Percentiles rank a stretch among this genome's conserved stretches.
phyloP scores from a whole-genome alignment of 2,329 filamentous ascomycete species.

The Coniochaeta prunicola region DNA sequence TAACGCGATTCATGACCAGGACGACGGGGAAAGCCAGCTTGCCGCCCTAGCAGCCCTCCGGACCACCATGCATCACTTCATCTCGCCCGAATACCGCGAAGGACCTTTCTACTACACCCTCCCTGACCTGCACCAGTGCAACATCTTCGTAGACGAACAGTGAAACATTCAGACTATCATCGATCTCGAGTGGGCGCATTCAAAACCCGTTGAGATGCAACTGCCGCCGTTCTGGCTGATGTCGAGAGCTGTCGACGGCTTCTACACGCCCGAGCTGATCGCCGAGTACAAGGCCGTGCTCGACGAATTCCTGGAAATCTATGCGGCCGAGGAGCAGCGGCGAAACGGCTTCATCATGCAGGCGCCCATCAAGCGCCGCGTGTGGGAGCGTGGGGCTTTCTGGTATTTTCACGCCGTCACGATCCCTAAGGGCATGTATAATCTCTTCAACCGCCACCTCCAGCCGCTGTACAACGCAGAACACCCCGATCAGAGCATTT shows the following conservation, averaged over 20 bases:
- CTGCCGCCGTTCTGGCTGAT: conserved; percentile 23
- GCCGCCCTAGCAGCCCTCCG: conserved; percentile 20
- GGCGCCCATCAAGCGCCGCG: conserved; percentile 1
- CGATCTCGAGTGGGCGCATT: conserved; percentile 25
- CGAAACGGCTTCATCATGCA: conserved; percentile 2
- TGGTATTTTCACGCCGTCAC: conserved; percentile 13
- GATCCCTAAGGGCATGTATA: conserved; percentile 13
- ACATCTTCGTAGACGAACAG: conserved; percentile 27
- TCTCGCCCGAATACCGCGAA: conserved; percentile 13
- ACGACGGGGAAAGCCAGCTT: conserved; percentile 22
- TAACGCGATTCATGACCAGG: conserved; percentile 19
- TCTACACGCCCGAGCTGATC: neutral
- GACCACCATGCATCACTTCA: conserved; percentile 14
- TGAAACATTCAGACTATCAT: conserved; percentile 24
- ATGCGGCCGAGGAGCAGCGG: conserved; percentile 7
- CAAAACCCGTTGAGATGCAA: conserved; percentile 21
- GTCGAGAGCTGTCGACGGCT: conserved; percentile 6
- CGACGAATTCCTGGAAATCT: conserved; percentile 7
- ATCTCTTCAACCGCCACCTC: conserved; percentile 10
- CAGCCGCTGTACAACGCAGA: conserved; percentile 12
- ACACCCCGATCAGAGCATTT: conserved; percentile 2
- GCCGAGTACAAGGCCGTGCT: conserved; percentile 2
- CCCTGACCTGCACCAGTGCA: conserved; percentile 30
- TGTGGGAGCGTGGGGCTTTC: conserved; percentile 8
- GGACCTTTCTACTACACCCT: conserved; percentile 26